Percentiles rank a stretch among this genome's conserved stretches.
Conservation (phyloP, 2,329 filamentous ascomycete species). For the Pseudocercospora vitis region DNA sequence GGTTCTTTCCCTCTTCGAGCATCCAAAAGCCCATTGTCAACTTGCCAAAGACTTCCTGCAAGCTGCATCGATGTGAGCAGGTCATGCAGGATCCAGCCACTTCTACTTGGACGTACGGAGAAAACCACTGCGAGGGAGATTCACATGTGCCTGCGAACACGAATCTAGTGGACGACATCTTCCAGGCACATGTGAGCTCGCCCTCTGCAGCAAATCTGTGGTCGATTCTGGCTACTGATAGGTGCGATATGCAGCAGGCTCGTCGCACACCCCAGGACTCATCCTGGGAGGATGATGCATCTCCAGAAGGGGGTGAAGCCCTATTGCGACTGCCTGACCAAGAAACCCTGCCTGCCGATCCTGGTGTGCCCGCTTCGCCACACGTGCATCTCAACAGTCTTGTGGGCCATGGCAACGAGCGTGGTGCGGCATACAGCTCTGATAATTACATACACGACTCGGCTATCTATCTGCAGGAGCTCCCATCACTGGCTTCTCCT, state of each 20-base stretch:
- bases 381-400: conserved; percentile 35
- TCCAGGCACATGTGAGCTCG: neutral
- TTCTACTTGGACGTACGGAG: neutral
- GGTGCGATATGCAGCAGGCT: neutral
- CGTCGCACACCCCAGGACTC: neutral
- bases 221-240: conserved; percentile 24
- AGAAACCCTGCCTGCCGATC: conserved; percentile 23
- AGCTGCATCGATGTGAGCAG: conserved; percentile 24
- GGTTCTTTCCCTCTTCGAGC: conserved; percentile 32
- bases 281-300: neutral
- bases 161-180: neutral
- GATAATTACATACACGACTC: conserved; percentile 22
- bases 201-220: conserved; percentile 31
- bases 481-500: neutral
- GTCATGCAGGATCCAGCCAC: conserved; percentile 11
- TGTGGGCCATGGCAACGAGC: conserved; percentile 28
- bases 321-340: neutral
- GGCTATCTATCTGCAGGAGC: conserved; percentile 22
- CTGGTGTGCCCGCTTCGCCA: conserved; percentile 27
- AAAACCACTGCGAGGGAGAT: neutral
- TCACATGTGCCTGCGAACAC: too few species aligned
- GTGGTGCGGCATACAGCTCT: conserved; percentile 12
- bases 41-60: conserved; percentile 27
- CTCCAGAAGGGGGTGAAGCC: conserved; percentile 7
- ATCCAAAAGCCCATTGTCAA: conserved; percentile 26